Base-by-base conservation (phyloP, 1,139 yeast species). In the Williopsis jadinii region DNA sequence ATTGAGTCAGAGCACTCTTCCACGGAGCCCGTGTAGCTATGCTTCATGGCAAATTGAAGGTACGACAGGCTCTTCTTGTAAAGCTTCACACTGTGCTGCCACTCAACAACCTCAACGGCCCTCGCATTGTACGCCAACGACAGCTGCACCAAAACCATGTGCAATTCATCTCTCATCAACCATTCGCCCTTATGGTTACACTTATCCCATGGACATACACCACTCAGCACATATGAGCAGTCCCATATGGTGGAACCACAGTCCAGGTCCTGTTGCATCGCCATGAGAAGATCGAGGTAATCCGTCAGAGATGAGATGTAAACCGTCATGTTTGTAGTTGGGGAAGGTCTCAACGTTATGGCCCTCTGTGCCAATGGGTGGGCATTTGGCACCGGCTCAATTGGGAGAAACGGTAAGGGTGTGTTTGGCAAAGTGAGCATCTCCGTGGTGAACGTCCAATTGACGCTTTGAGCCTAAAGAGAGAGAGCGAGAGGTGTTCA, bases 161-260 rank as follows among this genome's bases (percentile, higher is more conserved):
- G 19, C n/a, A 46, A 34, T 30, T 46, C 50, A 37, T 44, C 42
- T 9, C 30, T 28, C n/a, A 46, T 10, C 1, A 36, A 12, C 50
- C 50, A 46, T n/a, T 26, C 9, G 4, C 15, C 24, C 24, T 19
- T 19, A 6, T 19, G 6, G 4, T 19, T 19, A 29, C 13, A 11
- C 1, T 6, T 3, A 11, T 32, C 24, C 46, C 46, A 43, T n/a
- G 46, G 46, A 8, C 24, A 14, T 5, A 32, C 8, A n/a, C 11
- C 26, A 9, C 26, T 14, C 8, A 28, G 24, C 24, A 19, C 24
- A 19, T 19, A 19, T 19, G 24, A 19, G 6, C 24, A 19, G 6
- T 19, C 24, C 24, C 24, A 19, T 19, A 19, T 6, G 24, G 24
- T 6, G 24, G 24, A 19, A 4, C 6, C 24, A 19, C 24, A 19